Base-by-base conservation (phyloP, 352 stramenopile species). In the Heterotrichella gracilis region DNA sequence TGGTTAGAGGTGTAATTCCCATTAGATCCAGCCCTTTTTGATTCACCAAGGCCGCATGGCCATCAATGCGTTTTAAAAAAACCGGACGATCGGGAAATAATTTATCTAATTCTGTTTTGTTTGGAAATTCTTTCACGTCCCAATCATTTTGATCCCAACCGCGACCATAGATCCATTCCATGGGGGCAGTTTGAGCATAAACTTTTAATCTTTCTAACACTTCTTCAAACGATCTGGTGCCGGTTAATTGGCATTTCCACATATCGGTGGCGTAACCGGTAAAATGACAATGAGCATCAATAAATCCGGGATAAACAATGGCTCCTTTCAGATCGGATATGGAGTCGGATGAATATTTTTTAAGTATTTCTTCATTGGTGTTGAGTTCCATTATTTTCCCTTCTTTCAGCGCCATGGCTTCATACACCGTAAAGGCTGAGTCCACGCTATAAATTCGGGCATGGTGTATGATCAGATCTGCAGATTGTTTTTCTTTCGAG, bases 61-160 rank as follows among this genome's bases (percentile, higher is more conserved):
- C 32, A n/a, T 53, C 32, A 17, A 53, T 53, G 9, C 32, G 9
- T 53, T 9, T 53, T 9, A 53, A n/a, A 9, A 53, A 17, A 9
- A 53, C 32, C 9, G 32, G 32, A 9, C 32, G 9, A n/a, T 53
- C 9, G 9, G 32, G 32, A 53, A 53, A 53, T 17, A 53, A 17
- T 17, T n/a, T 53, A n/a, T 53, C 32, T 9, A 53, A n/a, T 53
- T 53, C 32, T 53, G 9, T 53, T 53, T 53, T 53, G n/a, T 9
- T 53, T 9, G 32, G 32, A 53, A 17, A 53, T 53, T 53, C 9
- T 53, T 53, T 53, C 9, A 53, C 9, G 9, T 9, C 32, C 32
- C 32, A 53, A 53, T 53, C 32, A n/a, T 53, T 53, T n/a, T 53
- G 32, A 53, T 53, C 32, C 32, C 32, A 53, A 53, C 32, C 32